A percentile compares a stretch with the other conserved stretches of the same genome.
Conservation (phyloP, 2,329 filamentous ascomycete genomes). For the Penicillium sp. region DNA sequence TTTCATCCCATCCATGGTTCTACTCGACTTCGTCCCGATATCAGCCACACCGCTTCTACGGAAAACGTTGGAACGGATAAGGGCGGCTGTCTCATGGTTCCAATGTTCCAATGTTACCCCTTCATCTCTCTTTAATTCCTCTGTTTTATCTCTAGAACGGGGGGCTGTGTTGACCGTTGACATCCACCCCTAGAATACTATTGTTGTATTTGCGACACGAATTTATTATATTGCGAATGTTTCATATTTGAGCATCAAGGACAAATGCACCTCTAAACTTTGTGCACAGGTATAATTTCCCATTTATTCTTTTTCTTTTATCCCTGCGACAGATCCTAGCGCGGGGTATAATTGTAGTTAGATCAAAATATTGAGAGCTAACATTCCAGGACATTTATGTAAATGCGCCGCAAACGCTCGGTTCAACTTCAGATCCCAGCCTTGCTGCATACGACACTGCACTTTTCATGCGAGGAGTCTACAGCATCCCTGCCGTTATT, state of each 20-base stretch:
- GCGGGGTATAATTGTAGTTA: constrained; percentile 7
- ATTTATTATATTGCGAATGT: neutral
- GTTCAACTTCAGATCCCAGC: constrained; percentile 20
- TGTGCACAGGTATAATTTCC: neutral
- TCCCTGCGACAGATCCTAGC: constrained; percentile 14
- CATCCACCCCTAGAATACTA: neutral
- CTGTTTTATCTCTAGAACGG: neutral
- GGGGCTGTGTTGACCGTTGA: neutral
- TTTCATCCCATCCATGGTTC: constrained; percentile 12
- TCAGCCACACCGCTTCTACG: constrained; percentile 30
- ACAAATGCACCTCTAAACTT: neutral
- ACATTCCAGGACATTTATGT: constrained; percentile 11
- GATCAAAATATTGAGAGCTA: neutral
- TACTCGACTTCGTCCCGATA: constrained; percentile 1
- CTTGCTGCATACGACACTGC: constrained; percentile 17
- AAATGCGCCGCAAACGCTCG: constrained; percentile 16
- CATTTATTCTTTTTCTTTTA: neutral
- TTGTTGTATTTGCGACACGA: no score
- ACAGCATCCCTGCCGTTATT: constrained; percentile 22
- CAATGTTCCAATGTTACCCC: constrained; percentile 18
- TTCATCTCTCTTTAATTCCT: constrained; percentile 12
- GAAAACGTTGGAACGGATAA: neutral
- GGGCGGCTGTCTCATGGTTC: constrained; percentile 20
- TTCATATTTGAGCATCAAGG: neutral
- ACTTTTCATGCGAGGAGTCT: constrained; percentile 23